Percentiles rank a stretch among this genome's conserved stretches.
These are phyloP conservation scores for Vitis hybrid DNA, from an alignment of 177 flowering plant genomes.

Conservation along the genomic window DNA sequence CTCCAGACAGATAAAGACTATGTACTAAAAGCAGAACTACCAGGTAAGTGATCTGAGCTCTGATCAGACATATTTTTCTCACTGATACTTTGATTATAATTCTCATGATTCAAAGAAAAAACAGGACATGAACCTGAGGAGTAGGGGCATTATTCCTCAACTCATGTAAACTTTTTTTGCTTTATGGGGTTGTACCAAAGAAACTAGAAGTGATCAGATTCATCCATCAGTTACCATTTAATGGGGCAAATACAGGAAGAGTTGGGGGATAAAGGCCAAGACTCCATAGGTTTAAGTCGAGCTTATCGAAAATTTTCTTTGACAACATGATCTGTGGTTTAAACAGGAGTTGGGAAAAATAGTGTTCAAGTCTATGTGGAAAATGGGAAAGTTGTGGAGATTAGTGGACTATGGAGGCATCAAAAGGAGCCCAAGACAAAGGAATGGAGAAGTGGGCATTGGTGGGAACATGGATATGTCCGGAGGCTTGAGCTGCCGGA, in stretches of 20 bases:
- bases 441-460: slow-evolving; percentile 72
- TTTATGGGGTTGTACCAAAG: too few species aligned
- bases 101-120: neutral
- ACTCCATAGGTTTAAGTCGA: too few species aligned
- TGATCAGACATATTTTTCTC: neutral
- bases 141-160: neutral
- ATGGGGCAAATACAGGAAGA: too few species aligned
- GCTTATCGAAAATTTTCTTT: neutral
- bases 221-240: too few species aligned
- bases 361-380: slow-evolving; percentile 49
- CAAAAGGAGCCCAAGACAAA: slow-evolving; percentile 36
- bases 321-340: slow-evolving; percentile 6
- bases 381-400: slow-evolving; percentile 69
- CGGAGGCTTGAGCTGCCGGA: slow-evolving; percentile 83
- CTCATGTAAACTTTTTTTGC: neutral
- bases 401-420: slow-evolving; percentile 66
- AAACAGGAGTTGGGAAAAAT: slow-evolving; percentile 37
- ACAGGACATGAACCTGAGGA: slow-evolving; percentile 1
- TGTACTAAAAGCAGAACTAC: slow-evolving; percentile 64
- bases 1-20: slow-evolving; percentile 57
- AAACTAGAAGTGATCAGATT: too few species aligned
- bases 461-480: slow-evolving; percentile 90
- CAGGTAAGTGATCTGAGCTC: slow-evolving; percentile 36
- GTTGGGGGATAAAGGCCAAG: too few species aligned
- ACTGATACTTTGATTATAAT: neutral